A percentile compares a stretch with the other conserved stretches of the same genome.
Conservation (phyloP, 2,329 filamentous ascomycete genomes). For the Pyrenophora tritici-repentis region DNA sequence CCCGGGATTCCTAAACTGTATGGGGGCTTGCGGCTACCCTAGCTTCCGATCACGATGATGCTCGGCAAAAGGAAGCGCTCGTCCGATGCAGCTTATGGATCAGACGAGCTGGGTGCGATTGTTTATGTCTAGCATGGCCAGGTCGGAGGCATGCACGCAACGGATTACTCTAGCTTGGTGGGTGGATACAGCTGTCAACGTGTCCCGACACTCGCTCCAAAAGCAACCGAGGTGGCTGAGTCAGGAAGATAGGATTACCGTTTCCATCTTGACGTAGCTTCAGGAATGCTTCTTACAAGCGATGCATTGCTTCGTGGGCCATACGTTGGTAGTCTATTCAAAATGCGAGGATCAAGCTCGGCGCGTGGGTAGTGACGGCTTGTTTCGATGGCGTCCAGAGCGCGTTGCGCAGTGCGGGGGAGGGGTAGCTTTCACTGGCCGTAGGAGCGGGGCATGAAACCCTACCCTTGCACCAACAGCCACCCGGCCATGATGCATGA, state of each 20-base stretch:
- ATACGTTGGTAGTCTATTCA: slow-evolving; percentile 17
- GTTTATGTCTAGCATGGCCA: slow-evolving; percentile 1
- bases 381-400: slow-evolving; percentile 9
- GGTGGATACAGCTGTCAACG: slow-evolving; percentile 1
- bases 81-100: slow-evolving; percentile 28
- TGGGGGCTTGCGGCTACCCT: slow-evolving; percentile 15
- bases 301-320: neutral
- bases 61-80: slow-evolving; percentile 37
- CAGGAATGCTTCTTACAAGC: slow-evolving; percentile 7
- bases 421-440: slow-evolving; percentile 41
- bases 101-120: slow-evolving; percentile 21
- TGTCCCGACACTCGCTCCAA: slow-evolving; percentile 40
- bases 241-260: slow-evolving; percentile 22
- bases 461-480: slow-evolving; percentile 28
- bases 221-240: slow-evolving; percentile 38
- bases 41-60: slow-evolving; percentile 10
- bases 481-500: slow-evolving; percentile 20
- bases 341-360: slow-evolving; percentile 16
- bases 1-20: slow-evolving; percentile 22
- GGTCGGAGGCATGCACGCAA: neutral
- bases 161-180: slow-evolving; percentile 7
- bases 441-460: slow-evolving; percentile 35
- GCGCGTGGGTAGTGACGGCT: slow-evolving; percentile 21
- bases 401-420: slow-evolving; percentile 33
- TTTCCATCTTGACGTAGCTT: slow-evolving; percentile 28